A percentile compares a stretch with the other conserved stretches of the same genome.
These are phyloP conservation scores for Monsonia emarginata DNA, from an alignment of 441 rosid genomes.

Conservation along the genomic window DNA sequence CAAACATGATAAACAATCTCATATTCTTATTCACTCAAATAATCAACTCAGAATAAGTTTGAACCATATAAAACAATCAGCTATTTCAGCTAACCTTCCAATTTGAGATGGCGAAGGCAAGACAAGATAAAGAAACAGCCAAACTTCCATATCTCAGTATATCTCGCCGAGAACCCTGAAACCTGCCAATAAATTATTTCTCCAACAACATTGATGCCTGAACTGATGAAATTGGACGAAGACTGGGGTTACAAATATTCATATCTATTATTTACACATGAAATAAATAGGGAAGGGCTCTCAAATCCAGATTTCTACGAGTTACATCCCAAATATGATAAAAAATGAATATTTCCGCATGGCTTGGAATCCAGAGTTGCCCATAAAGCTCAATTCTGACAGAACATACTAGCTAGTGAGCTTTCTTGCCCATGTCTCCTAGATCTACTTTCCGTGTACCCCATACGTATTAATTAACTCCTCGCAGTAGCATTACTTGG, in stretches of 20 bases:
- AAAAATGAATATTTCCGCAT: background rate
- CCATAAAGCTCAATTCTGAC: background rate
- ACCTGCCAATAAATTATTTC: conserved; percentile 84
- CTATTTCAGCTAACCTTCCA: conserved; percentile 51
- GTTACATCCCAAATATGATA: background rate
- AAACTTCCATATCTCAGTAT: conserved; percentile 78
- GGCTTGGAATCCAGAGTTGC: background rate
- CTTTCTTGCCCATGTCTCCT: background rate
- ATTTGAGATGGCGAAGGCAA: conserved; percentile 46
- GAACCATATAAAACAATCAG: background rate
- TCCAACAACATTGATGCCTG: conserved; percentile 39
- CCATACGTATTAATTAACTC: background rate
- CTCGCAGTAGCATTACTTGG: background rate
- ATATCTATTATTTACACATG: background rate
- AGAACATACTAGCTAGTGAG: background rate
- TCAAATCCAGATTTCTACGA: background rate
- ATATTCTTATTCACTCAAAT: background rate
- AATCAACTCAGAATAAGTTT: conserved; percentile 12
- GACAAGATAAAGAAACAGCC: conserved; percentile 68
- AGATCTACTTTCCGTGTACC: background rate
- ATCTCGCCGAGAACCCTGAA: conserved; percentile 84
- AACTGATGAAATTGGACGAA: conserved; percentile 27
- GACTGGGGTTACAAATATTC: conserved; percentile 5
- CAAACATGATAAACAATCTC: background rate
- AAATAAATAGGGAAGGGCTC: background rate